Evolutionary conservation across 2,329 filamentous ascomycete species (phyloP).

Genomic region (Teratosphaeria nubilosa): DNA sequence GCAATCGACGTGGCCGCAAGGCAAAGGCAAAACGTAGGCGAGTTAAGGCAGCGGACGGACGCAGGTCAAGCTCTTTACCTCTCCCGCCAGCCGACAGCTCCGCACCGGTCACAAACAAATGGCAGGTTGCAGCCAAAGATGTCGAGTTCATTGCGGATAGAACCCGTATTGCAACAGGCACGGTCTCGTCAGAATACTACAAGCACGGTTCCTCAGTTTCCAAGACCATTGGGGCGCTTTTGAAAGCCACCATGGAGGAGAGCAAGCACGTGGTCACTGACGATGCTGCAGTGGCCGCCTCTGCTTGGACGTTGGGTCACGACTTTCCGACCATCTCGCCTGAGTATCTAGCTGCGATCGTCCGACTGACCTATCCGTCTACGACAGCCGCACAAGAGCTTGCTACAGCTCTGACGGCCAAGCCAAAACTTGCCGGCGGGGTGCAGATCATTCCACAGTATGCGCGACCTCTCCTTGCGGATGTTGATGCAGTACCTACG

Average conservation of each 20-base stretch:
- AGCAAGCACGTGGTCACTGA: slow-evolving; percentile 28
- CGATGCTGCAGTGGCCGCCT: slow-evolving; percentile 33
- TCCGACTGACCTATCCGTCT: slow-evolving; percentile 48
- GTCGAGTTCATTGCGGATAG: slow-evolving; percentile 51
- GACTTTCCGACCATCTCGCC: slow-evolving; percentile 45
- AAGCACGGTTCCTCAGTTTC: slow-evolving; percentile 45
- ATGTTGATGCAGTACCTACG: slow-evolving; percentile 7
- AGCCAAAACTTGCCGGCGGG: slow-evolving; percentile 28
- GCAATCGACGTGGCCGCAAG: slow-evolving; percentile 35
- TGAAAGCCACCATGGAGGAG: slow-evolving; percentile 37
- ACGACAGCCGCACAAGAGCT: slow-evolving; percentile 50
- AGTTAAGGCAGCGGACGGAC: slow-evolving; percentile 20
- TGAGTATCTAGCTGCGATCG: slow-evolving; percentile 41
- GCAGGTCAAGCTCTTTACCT: slow-evolving; percentile 15
- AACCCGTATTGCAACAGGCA: slow-evolving; percentile 36
- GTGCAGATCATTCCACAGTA: slow-evolving; percentile 41
- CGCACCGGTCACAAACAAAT: slow-evolving; percentile 39
- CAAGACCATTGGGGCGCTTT: slow-evolving; percentile 45
- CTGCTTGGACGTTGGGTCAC: slow-evolving; percentile 43
- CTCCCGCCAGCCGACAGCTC: slow-evolving; percentile 17
- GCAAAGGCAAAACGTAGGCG: slow-evolving; percentile 34
- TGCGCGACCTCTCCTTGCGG: slow-evolving; percentile 30
- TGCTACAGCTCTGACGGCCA: slow-evolving; percentile 41
- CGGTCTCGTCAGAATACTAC: slow-evolving; percentile 50
- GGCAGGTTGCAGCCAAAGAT: slow-evolving; percentile 47